phyloP scores from a whole-genome alignment of 2,329 filamentous ascomycete genomes.

The Madurella fahalii region DNA sequence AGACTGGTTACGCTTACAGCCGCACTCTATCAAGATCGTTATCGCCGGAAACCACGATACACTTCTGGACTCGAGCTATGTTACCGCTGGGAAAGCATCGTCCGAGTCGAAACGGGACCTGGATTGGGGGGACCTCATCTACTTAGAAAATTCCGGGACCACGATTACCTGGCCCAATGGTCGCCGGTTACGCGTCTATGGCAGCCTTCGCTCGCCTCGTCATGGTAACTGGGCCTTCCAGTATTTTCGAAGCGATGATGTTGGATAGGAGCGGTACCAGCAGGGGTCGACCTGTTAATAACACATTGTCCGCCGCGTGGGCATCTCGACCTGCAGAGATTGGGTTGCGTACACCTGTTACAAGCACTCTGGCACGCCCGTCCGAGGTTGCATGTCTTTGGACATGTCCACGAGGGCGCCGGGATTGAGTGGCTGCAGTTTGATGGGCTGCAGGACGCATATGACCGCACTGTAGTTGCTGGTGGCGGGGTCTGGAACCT shows the following conservation, averaged over 20 bases:
- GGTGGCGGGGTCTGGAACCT: too few relatives aligned
- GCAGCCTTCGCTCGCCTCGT: constrained; percentile 32
- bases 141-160: constrained; percentile 30
- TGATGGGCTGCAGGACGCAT: too few relatives aligned
- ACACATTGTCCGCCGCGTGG: constrained; percentile 32
- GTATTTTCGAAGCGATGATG: constrained; percentile 28
- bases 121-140: constrained; percentile 18
- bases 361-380: constrained; percentile 28
- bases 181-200: constrained; percentile 31
- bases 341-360: constrained; percentile 27
- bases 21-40: constrained; percentile 42
- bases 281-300: constrained; percentile 8
- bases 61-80: neutral
- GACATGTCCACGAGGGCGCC: constrained; percentile 31
- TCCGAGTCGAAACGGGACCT: neutral
- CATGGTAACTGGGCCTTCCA: constrained; percentile 41
- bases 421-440: too few relatives aligned
- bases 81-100: neutral
- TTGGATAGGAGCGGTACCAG: too few relatives aligned
- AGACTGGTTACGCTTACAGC: constrained; percentile 39
- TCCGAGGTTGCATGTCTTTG: constrained; percentile 34
- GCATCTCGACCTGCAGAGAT: constrained; percentile 31
- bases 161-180: constrained; percentile 28
- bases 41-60: constrained; percentile 39
- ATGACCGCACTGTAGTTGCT: too few relatives aligned